Base-by-base conservation (phyloP, 2,329 filamentous ascomycete species). In the Dactylellina haptotyla region DNA sequence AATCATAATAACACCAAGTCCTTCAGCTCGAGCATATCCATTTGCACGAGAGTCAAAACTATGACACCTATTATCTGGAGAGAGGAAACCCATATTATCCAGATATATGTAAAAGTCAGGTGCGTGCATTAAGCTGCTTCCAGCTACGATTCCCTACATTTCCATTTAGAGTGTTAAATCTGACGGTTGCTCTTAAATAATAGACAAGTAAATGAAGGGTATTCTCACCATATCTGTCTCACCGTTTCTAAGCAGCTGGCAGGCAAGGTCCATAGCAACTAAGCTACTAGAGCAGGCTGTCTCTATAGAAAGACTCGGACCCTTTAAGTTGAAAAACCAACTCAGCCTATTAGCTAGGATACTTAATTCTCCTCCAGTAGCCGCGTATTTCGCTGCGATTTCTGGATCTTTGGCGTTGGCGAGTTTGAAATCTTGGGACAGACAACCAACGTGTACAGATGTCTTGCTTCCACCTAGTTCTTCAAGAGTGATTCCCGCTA, bases 1-100 rank as follows among this genome's bases (percentile, higher is more conserved):
- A 6, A 89, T 77, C 5, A 88, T 78, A 2, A 89, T 75, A 16
- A 86, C 82, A 0, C 84, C 87, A 23, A 86, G 81, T 0, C 88
- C 88, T 76, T 90, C 88, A 0, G 87, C 88, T 30, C 88, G 83
- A 0, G 85, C 87, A 77, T 90, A 90, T 0, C 88, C 89, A 69
- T 86, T 85, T 16, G 86, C 88, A 2, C 83, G 82, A 18, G 81
- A 78, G 75, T 88, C 87, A 77, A 86, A 88, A 79, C 83, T 83
- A 32, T 81, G 81, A 45, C 81, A 84, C 59, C 80, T 80, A 1
- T 83, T 83, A 76, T 81, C 78, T 0, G 82, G 81, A 54, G 82
- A 83, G 0, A 85, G 79, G 80, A 84, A 84, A 63, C 82, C 77
- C 20, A 84, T 76, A 43, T 81, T 78, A 9, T 78, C 79, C 0